Evolutionary conservation across 768 basidiomycete species (phyloP), one percentile per base, ranked within the genome.

Genomic region (Xerocomellus amylosporus): DNA sequence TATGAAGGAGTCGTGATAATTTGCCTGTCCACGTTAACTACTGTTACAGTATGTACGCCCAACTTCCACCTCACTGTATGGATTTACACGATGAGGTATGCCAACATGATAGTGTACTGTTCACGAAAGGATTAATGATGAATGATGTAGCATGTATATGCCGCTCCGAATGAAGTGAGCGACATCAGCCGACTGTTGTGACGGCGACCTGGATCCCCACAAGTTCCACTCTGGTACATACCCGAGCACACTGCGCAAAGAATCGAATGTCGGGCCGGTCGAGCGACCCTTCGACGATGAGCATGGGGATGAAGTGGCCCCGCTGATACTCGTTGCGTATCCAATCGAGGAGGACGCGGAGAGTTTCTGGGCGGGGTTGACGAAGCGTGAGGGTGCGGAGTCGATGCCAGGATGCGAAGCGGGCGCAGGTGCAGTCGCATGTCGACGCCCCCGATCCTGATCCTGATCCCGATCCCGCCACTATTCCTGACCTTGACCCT

Each of bases 301-400:
- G 36, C 56, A 20, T 58, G 6, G 65, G 64, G 7, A 39, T 28
- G 31, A 26, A 5, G 10, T 51, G 56, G 4, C 58, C 54, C 33
- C 51, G 55, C 14, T 56, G 47, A 20, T 30, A 53, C 8, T 59
- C 63, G 24, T 38, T 52, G 26, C 46, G 51, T 36, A 63, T 47
- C 67, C 67, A 68, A 6, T 69, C 67, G 0, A 58, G 53, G 5
- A 68, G 31, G 15, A 55, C 45, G 14, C 49, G 55, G 19, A 67
- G 53, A 0, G 64, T 61, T 8, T 68, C 67, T 13, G 38, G 49
- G 19, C 67, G 58, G 3, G 67, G 61, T 24, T 63, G 60, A 24
- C 65, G 60, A 19, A 68, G 58, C 1, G 56, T 64, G 41, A 68
- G 55, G n/a, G 43, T 55, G 19, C 34, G 58, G 9, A 68, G 54